These are phyloP conservation scores for Rubia peregrina DNA, from an alignment of 305 asterid species.

Conservation along the genomic window DNA sequence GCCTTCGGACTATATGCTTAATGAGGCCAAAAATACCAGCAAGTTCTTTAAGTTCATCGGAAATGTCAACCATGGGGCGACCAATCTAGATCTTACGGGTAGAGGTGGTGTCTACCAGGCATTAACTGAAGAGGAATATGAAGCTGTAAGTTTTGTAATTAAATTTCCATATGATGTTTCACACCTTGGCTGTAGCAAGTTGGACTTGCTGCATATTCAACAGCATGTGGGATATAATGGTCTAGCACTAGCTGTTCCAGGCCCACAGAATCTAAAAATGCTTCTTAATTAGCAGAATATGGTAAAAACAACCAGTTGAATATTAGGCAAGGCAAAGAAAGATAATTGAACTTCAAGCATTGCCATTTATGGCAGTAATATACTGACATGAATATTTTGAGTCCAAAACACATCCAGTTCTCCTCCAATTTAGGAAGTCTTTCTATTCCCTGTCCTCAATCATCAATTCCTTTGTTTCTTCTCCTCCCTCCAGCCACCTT, in stretches of 20 bases:
- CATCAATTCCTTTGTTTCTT: background rate
- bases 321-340: background rate
- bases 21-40: slow-evolving; percentile 82
- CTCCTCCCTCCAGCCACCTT: background rate
- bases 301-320: background rate
- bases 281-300: background rate
- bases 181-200: too few species aligned
- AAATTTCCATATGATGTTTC: slow-evolving; percentile 9
- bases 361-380: background rate
- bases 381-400: background rate
- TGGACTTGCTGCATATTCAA: background rate
- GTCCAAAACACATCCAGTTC: background rate
- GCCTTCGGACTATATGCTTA: slow-evolving; percentile 84
- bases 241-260: too few species aligned
- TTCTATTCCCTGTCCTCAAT: background rate
- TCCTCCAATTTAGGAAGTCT: background rate
- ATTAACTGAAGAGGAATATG: slow-evolving; percentile 88
- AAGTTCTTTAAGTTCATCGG: slow-evolving; percentile 86
- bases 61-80: slow-evolving; percentile 61
- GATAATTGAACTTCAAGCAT: background rate
- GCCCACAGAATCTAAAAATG: background rate
- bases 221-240: background rate
- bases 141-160: slow-evolving; percentile 65
- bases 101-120: slow-evolving; percentile 63
- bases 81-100: slow-evolving; percentile 40